These are phyloP conservation scores for Neurospora cerealis DNA, from an alignment of 495 filamentous ascomycete genomes.

Conservation along the genomic window DNA sequence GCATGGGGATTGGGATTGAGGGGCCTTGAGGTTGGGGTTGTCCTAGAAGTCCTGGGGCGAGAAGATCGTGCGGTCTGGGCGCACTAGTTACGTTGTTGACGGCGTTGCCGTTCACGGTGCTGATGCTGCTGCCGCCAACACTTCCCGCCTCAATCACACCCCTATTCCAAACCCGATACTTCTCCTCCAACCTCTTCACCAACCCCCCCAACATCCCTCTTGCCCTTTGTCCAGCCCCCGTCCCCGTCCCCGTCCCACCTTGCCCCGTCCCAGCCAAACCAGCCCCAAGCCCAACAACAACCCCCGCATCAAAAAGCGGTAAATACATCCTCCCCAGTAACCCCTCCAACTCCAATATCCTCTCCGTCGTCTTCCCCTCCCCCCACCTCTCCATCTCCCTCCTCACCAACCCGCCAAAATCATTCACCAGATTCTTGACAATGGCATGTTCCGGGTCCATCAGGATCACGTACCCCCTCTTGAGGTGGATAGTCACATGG, in stretches of 20 bases:
- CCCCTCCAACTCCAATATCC: slow-evolving; percentile 16
- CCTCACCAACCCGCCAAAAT: slow-evolving; percentile 3
- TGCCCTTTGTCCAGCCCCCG: slow-evolving; percentile 1
- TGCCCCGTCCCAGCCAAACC: background rate
- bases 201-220: slow-evolving; percentile 8
- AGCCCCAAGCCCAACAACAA: background rate
- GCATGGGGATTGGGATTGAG: background rate
- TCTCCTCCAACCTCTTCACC: slow-evolving; percentile 3
- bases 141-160: background rate
- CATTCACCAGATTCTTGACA: slow-evolving; percentile 5
- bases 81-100: background rate
- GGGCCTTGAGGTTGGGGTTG: background rate
- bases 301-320: slow-evolving; percentile 13
- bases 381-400: slow-evolving; percentile 2
- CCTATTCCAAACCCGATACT: background rate
- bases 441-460: slow-evolving; percentile 8
- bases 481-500: slow-evolving; percentile 22
- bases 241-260: background rate
- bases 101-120: background rate
- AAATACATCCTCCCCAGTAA: slow-evolving; percentile 20
- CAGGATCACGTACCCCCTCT: slow-evolving; percentile 22
- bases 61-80: background rate
- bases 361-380: slow-evolving; percentile 9
- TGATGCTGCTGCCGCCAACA: background rate
- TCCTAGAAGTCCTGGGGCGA: background rate